phyloP scores from a whole-genome alignment of 73 alveolate genomes.

The Paramecium primaurelia region DNA sequence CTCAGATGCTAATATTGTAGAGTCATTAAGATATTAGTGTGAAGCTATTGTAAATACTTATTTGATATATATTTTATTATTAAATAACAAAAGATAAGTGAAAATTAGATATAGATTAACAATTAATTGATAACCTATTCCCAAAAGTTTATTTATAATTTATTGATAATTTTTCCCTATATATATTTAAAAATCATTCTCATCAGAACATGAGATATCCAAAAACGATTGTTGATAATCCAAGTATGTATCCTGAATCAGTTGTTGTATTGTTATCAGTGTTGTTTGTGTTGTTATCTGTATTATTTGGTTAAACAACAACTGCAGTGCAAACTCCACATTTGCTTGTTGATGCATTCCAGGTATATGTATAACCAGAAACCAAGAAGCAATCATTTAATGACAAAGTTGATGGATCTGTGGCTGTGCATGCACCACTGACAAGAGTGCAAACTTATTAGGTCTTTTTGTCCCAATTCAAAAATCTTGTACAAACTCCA shows the following conservation, averaged over 20 bases:
- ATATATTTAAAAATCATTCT: not conserved
- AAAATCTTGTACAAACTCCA: not conserved
- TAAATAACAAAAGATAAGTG: too few species aligned
- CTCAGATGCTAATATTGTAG: too few species aligned
- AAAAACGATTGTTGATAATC: not conserved
- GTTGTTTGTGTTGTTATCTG: not conserved
- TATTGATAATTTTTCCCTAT: not conserved
- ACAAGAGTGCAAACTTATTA: not conserved
- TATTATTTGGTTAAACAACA: not conserved
- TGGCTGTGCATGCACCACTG: not conserved
- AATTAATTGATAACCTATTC: not conserved
- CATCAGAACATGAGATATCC: not conserved
- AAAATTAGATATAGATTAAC: not conserved
- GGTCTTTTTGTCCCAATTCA: not conserved
- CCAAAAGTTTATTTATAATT: not conserved
- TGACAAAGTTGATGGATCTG: not conserved
- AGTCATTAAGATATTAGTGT: too few species aligned
- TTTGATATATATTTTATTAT: too few species aligned
- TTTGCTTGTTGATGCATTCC: constrained; percentile 13
- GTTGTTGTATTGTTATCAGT: not conserved
- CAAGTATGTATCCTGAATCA: not conserved
- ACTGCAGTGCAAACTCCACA: not conserved
- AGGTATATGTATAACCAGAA: not conserved
- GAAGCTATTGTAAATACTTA: too few species aligned
- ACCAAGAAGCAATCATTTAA: not conserved